Conservation (phyloP, 352 stramenopile species). For the Globisporangium echinulatum region DNA sequence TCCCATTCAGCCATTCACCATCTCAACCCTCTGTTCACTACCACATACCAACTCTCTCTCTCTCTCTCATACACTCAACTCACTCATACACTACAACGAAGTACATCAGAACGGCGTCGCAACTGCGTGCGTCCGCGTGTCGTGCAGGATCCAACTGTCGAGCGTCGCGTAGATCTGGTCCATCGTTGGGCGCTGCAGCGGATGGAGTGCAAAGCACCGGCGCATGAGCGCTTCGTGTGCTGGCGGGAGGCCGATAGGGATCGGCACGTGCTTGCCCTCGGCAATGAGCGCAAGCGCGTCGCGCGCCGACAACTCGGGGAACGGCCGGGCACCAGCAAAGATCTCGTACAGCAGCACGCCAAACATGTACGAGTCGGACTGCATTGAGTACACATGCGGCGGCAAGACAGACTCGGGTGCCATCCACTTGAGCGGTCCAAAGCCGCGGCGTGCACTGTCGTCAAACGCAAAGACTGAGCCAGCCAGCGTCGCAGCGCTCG, state of each 20-base stretch:
- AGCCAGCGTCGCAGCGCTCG: too few species aligned
- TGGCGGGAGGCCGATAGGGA: conserved; percentile 29
- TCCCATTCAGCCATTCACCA: too few species aligned
- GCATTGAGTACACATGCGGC: conserved; percentile 61
- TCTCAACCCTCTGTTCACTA: too few species aligned
- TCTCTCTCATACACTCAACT: too few species aligned
- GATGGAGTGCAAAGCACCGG: conserved; percentile 54
- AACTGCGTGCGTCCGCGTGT: conserved; percentile 28
- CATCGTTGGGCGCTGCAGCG: conserved; percentile 50
- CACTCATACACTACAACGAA: too few species aligned
- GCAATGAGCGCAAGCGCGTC: conserved; percentile 52
- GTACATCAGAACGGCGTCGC: too few species aligned
- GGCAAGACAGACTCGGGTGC: conserved; percentile 57
- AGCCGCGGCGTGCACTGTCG: conserved; percentile 35
- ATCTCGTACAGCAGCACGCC: conserved; percentile 72
- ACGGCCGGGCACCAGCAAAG: conserved; percentile 53
- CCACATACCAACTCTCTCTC: too few species aligned
- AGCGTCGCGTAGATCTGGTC: conserved; percentile 59
- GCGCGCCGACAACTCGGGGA: conserved; percentile 41
- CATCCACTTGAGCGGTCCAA: conserved; percentile 74
- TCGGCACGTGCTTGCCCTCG: conserved; percentile 60
- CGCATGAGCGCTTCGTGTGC: conserved; percentile 50
- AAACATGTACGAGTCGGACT: conserved; percentile 76
- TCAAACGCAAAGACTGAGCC: conserved; percentile 33
- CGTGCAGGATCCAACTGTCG: conserved; percentile 46